Conservation (phyloP, 192 early-diverging fungal species). For the Backusella parvicylindrica region DNA sequence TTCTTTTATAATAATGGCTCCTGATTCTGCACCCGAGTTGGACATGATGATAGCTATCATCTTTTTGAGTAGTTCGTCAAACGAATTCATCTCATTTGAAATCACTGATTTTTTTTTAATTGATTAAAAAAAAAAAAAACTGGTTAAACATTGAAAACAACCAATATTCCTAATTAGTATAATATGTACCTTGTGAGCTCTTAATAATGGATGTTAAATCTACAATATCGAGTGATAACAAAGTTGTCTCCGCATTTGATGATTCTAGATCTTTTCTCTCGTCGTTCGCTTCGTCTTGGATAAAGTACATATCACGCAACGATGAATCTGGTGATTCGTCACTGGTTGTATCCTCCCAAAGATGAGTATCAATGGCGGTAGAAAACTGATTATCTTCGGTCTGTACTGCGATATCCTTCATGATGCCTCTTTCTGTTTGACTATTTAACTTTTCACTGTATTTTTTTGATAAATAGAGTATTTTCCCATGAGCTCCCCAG, state of each 20-base stretch:
- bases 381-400: constrained; percentile 9
- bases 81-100: constrained; percentile 33
- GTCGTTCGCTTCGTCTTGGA: neutral
- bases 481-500: constrained; percentile 24
- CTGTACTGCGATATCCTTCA: constrained; percentile 3
- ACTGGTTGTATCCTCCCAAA: constrained; percentile 7
- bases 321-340: constrained; percentile 5
- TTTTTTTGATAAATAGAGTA: constrained; percentile 5
- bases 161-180: neutral
- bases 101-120: constrained; percentile 10
- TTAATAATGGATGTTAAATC: constrained; percentile 31
- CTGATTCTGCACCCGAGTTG: constrained; percentile 21
- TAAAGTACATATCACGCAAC: neutral
- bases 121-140: neutral
- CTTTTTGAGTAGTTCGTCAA: constrained; percentile 24
- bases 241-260: neutral
- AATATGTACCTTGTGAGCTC: constrained; percentile 22
- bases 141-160: neutral
- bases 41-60: constrained; percentile 31
- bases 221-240: constrained; percentile 25
- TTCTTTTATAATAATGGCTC: constrained; percentile 24
- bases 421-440: neutral
- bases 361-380: neutral
- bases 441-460: neutral
- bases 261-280: neutral